Evolutionary conservation across 768 basidiomycete genomes (phyloP).

Genomic region (Naganishia kalamii): DNA sequence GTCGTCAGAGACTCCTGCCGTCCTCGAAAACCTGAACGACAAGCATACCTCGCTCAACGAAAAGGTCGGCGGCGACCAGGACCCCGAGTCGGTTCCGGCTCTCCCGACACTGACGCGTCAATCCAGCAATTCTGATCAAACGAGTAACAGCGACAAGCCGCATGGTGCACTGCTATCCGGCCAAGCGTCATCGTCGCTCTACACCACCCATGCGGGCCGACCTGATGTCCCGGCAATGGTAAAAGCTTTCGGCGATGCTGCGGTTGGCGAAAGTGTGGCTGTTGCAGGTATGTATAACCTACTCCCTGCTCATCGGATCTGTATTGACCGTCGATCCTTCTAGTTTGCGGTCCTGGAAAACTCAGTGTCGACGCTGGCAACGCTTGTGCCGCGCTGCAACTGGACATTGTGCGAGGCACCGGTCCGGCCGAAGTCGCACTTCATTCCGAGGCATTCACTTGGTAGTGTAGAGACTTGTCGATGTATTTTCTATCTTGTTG

Average conservation of each 20-base stretch:
- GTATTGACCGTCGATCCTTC: not conserved
- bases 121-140: not conserved
- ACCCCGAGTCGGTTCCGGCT: not conserved
- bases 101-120: not conserved
- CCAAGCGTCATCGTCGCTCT: not conserved
- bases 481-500: not conserved
- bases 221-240: not conserved
- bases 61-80: not conserved
- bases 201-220: not conserved
- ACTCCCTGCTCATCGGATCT: no score
- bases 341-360: conserved; percentile 11
- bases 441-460: conserved; percentile 9
- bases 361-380: not conserved
- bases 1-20: not conserved
- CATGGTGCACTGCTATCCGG: not conserved
- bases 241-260: not conserved
- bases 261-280: not conserved
- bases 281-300: conserved; percentile 4
- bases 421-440: not conserved
- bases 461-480: not conserved
- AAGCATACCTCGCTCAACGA: not conserved
- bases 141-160: not conserved
- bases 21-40: not conserved
- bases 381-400: not conserved
- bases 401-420: not conserved